These are phyloP conservation scores for Musa beccarii DNA, from an alignment of 176 grass and related monocot species.

Conservation along the genomic window DNA sequence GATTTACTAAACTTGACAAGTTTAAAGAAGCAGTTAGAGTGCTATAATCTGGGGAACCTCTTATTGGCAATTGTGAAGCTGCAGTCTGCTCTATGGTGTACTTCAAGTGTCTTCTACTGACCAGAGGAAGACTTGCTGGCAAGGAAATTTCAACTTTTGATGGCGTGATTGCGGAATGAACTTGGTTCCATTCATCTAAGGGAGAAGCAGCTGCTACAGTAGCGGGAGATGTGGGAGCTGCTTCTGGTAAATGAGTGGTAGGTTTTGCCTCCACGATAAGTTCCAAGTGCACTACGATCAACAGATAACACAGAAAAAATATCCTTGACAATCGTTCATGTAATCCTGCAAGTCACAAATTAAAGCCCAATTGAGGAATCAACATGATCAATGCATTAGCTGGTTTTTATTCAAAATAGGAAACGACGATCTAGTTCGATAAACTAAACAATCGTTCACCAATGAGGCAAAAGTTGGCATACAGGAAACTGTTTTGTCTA, in stretches of 20 bases:
- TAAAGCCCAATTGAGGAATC: not conserved
- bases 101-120: slow-evolving; percentile 29
- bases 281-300: slow-evolving; percentile 31
- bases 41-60: slow-evolving; percentile 36
- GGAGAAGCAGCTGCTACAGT: slow-evolving; percentile 29
- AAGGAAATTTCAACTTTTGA: slow-evolving; percentile 21
- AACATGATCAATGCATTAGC: not conserved
- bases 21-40: slow-evolving; percentile 25
- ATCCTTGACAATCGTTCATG: slow-evolving; percentile 18
- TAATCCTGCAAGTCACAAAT: slow-evolving; percentile 37
- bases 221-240: slow-evolving; percentile 21
- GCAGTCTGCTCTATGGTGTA: slow-evolving; percentile 24
- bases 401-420: not conserved
- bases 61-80: slow-evolving; percentile 27
- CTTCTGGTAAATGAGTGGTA: slow-evolving; percentile 28
- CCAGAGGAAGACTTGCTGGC: slow-evolving; percentile 20
- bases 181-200: slow-evolving; percentile 35
- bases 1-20: slow-evolving; percentile 29
- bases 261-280: slow-evolving; percentile 24
- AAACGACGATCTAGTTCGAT: not conserved
- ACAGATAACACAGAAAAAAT: slow-evolving; percentile 25
- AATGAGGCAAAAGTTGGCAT: not conserved
- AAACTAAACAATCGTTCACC: not conserved
- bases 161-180: slow-evolving; percentile 23
- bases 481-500: not conserved